Conservation (phyloP, 352 stramenopile genomes). For the Pythium phragmiticola region DNA sequence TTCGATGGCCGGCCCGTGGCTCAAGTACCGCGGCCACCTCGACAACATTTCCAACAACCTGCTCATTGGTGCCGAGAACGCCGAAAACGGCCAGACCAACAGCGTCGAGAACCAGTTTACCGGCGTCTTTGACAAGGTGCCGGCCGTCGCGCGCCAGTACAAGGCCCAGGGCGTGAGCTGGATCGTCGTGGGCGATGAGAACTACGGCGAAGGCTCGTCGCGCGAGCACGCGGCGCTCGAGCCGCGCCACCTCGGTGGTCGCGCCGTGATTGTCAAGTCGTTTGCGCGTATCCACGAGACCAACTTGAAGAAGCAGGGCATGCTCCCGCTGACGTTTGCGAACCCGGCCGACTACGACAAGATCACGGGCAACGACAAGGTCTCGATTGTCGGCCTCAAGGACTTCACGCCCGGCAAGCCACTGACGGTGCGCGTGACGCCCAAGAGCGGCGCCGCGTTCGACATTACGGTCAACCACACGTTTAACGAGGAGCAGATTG, state of each 20-base stretch:
- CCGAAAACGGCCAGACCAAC: slow-evolving; percentile 92
- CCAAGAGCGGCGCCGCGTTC: slow-evolving; percentile 63
- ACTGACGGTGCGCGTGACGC: slow-evolving; percentile 81
- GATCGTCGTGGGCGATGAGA: slow-evolving; percentile 93
- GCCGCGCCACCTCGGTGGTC: slow-evolving; percentile 88
- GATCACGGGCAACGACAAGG: slow-evolving; percentile 91
- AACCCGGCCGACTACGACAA: slow-evolving; percentile 92
- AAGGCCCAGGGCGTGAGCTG: slow-evolving; percentile 88
- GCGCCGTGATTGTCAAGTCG: slow-evolving; percentile 91
- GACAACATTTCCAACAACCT: slow-evolving; percentile 96
- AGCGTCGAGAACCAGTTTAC: slow-evolving; percentile 90
- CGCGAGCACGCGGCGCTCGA: slow-evolving; percentile 92
- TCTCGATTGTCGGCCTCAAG: slow-evolving; percentile 87
- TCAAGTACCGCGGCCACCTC: slow-evolving; percentile 94
- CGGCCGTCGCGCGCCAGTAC: slow-evolving; percentile 88
- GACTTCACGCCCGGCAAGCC: slow-evolving; percentile 86
- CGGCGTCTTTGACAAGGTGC: slow-evolving; percentile 87
- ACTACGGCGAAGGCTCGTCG: slow-evolving; percentile 93
- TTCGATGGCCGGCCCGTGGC: slow-evolving; percentile 91
- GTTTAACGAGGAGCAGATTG: slow-evolving; percentile 94
- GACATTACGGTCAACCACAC: slow-evolving; percentile 93
- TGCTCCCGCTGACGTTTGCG: slow-evolving; percentile 91
- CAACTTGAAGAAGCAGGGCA: slow-evolving; percentile 96
- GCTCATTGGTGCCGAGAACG: slow-evolving; percentile 92
- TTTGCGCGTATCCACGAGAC: slow-evolving; percentile 95